Evolutionary conservation across 192 early-diverging fungal species (phyloP).

Genomic region (Umbelopsis isabellina): DNA sequence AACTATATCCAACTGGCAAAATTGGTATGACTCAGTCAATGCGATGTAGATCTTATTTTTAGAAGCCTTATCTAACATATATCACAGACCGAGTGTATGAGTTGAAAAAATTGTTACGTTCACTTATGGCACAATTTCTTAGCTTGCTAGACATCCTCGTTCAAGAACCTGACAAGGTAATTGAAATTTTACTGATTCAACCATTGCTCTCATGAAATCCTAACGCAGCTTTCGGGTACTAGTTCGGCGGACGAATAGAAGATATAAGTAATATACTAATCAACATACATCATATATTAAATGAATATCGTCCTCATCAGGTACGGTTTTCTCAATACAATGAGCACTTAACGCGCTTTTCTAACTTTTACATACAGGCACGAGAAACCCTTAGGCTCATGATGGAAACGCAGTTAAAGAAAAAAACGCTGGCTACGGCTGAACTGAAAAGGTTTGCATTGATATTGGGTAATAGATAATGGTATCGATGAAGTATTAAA

Average conservation of each 20-base stretch:
- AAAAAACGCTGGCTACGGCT: slow-evolving; percentile 45
- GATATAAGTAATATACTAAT: slow-evolving; percentile 71
- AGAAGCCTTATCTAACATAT: not conserved
- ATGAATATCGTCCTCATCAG: slow-evolving; percentile 82
- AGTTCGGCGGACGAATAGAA: slow-evolving; percentile 63
- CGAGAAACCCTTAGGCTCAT: slow-evolving; percentile 68
- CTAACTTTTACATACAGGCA: slow-evolving; percentile 30
- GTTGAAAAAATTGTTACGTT: slow-evolving; percentile 66
- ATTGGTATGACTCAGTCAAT: slow-evolving; percentile 35
- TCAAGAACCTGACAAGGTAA: slow-evolving; percentile 55
- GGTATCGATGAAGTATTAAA: not conserved
- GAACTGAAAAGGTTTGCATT: slow-evolving; percentile 44
- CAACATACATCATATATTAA: slow-evolving; percentile 85
- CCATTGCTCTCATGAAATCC: too few species aligned
- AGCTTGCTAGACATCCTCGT: slow-evolving; percentile 68
- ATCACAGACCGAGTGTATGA: slow-evolving; percentile 64
- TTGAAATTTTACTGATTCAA: too few species aligned
- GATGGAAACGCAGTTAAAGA: slow-evolving; percentile 68
- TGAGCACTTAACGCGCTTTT: not conserved
- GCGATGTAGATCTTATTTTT: not conserved
- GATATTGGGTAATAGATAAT: not conserved
- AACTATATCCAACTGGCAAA: slow-evolving; percentile 63
- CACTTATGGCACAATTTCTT: slow-evolving; percentile 67
- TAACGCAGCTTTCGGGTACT: slow-evolving; percentile 16
- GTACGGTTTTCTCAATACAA: slow-evolving; percentile 33